phyloP scores from a whole-genome alignment of 176 grass and related monocot genomes.

The Zoysia pacifica region DNA sequence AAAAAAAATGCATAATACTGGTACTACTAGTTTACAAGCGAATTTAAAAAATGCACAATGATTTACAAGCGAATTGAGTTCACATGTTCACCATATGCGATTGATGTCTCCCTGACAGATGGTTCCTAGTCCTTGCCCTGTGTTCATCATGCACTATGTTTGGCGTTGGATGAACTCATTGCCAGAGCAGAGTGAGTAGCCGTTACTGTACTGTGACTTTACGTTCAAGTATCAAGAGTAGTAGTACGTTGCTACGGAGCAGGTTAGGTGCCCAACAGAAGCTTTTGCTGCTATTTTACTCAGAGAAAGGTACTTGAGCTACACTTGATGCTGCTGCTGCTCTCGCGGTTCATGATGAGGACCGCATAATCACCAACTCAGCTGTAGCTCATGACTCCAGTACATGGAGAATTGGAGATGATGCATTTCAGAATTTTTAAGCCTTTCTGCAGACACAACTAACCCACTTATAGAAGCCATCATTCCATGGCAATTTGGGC shows the following conservation, averaged over 20 bases:
- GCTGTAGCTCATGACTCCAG: slow-evolving; percentile 38
- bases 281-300: slow-evolving; percentile 50
- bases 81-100: neutral
- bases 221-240: slow-evolving; percentile 37
- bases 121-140: neutral
- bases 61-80: neutral
- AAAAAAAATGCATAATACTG: neutral
- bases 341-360: slow-evolving; percentile 25
- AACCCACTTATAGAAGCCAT: slow-evolving; percentile 46
- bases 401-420: slow-evolving; percentile 11
- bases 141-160: neutral
- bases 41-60: neutral
- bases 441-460: slow-evolving; percentile 33
- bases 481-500: slow-evolving; percentile 14
- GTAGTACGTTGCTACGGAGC: slow-evolving; percentile 43
- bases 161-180: slow-evolving; percentile 19
- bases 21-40: no score
- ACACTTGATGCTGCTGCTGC: slow-evolving; percentile 45
- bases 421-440: slow-evolving; percentile 28
- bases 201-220: slow-evolving; percentile 50
- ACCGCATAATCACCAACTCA: slow-evolving; percentile 46
- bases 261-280: slow-evolving; percentile 46
- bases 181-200: neutral
- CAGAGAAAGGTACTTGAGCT: slow-evolving; percentile 1
- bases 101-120: neutral